Evolutionary conservation across 2,329 filamentous ascomycete genomes (phyloP).

Genomic region (Fusarium praegraminearum): DNA sequence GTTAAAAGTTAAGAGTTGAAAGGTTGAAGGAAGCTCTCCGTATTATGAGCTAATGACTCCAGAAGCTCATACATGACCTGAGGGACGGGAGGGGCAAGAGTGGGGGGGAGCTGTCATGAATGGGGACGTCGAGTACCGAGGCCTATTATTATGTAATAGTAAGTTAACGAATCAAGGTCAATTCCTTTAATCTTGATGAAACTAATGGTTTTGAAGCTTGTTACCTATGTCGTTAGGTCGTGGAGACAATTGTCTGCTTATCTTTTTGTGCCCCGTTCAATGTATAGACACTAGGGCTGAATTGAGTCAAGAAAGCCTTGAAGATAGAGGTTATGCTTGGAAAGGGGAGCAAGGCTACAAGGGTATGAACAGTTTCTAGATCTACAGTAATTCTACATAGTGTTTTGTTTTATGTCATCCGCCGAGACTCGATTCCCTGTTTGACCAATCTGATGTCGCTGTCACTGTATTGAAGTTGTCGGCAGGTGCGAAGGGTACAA

Average conservation of each 20-base stretch:
- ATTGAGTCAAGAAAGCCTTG: not conserved
- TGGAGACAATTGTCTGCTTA: not conserved
- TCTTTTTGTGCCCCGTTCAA: not conserved
- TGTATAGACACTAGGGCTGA: not conserved
- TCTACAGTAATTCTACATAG: too few relatives aligned
- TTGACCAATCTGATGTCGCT: not conserved
- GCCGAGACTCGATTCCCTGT: not conserved
- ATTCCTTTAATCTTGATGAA: not conserved
- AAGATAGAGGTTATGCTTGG: not conserved
- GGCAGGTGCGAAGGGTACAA: not conserved
- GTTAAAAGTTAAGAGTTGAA: conserved; percentile 1
- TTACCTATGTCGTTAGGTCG: too few relatives aligned
- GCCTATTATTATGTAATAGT: not conserved
- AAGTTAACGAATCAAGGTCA: conserved; percentile 10
- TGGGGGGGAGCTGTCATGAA: conserved; percentile 23
- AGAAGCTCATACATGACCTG: conserved; percentile 17
- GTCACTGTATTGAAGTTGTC: not conserved
- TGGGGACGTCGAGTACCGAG: not conserved
- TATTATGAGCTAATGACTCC: not conserved
- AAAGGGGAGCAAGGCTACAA: not conserved
- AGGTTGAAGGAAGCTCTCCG: not conserved
- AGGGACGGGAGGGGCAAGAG: conserved; percentile 34
- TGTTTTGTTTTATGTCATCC: not conserved
- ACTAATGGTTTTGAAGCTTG: too few relatives aligned
- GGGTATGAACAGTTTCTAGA: not conserved